Percentiles rank a stretch among this genome's conserved stretches.
phyloP scores from a whole-genome alignment of 2,329 filamentous ascomycete species.

The Aspergillus sclerotialis region DNA sequence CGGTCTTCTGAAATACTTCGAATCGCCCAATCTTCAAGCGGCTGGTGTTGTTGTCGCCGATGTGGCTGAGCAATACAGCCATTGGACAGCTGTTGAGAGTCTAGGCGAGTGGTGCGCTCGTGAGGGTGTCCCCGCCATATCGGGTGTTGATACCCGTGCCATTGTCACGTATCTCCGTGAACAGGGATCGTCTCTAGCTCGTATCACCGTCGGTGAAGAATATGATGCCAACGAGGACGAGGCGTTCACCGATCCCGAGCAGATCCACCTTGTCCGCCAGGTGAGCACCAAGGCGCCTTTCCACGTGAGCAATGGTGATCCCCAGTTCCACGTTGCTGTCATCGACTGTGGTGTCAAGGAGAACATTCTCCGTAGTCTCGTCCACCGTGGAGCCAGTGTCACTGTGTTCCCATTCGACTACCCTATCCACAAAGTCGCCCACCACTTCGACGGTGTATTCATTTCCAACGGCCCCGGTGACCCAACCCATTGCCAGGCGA shows the following conservation, averaged over 20 bases:
- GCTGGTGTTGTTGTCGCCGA: slow-evolving; percentile 94
- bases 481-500: slow-evolving; percentile 91
- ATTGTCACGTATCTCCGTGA: slow-evolving; percentile 95
- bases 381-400: slow-evolving; percentile 82
- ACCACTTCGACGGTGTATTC: slow-evolving; percentile 97
- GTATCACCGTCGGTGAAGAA: slow-evolving; percentile 92
- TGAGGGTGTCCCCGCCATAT: slow-evolving; percentile 92
- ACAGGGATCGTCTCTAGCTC: slow-evolving; percentile 89
- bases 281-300: slow-evolving; percentile 98
- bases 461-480: slow-evolving; percentile 98
- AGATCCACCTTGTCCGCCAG: slow-evolving; percentile 92
- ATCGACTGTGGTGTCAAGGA: slow-evolving; percentile 99
- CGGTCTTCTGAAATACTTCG: slow-evolving; percentile 94
- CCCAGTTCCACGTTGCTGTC: slow-evolving; percentile 83
- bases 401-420: slow-evolving; percentile 96
- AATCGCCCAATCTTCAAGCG: slow-evolving; percentile 95
- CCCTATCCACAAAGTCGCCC: slow-evolving; percentile 94
- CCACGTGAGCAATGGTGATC: slow-evolving; percentile 77
- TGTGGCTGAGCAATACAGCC: slow-evolving; percentile 87
- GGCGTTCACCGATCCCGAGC: slow-evolving; percentile 86
- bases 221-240: slow-evolving; percentile 98
- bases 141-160: slow-evolving; percentile 90
- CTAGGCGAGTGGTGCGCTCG: slow-evolving; percentile 90
- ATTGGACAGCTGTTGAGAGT: slow-evolving; percentile 97
- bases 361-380: slow-evolving; percentile 94